These are phyloP conservation scores for Ulvella scutata DNA, from an alignment of 139 green algal genomes.

Conservation along the genomic window DNA sequence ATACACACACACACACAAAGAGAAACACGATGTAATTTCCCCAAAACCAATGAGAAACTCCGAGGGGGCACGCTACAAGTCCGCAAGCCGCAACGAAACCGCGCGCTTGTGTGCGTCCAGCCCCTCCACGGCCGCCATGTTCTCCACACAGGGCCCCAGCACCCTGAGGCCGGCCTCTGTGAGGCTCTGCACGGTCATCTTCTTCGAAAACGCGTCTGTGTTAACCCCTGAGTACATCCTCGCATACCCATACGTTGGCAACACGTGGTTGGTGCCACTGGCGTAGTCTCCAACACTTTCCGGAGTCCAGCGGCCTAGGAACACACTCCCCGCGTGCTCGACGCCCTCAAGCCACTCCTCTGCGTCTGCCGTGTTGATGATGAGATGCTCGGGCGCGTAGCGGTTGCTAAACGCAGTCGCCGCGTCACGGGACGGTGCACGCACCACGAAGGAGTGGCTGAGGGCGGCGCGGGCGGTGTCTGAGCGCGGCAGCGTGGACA, in stretches of 20 bases:
- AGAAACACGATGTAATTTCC: no score
- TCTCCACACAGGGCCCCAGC: constrained; percentile 78
- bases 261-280: constrained; percentile 91
- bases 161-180: constrained; percentile 51
- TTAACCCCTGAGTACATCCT: constrained; percentile 94
- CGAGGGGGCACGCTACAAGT: no score
- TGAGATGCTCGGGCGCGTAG: constrained; percentile 97
- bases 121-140: constrained; percentile 91
- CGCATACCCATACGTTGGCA: constrained; percentile 96
- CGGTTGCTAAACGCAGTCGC: constrained; percentile 61
- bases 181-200: constrained; percentile 92
- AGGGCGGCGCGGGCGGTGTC: constrained; percentile 75
- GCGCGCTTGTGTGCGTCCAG: constrained; percentile 83
- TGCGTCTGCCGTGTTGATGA: constrained; percentile 83
- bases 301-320: constrained; percentile 86
- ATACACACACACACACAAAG: no score
- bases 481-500: constrained; percentile 62
- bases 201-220: constrained; percentile 90
- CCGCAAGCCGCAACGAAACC: constrained; percentile 74
- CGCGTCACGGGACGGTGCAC: background rate
- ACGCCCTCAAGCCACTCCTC: constrained; percentile 71
- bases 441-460: constrained; percentile 64
- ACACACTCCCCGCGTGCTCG: constrained; percentile 83
- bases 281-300: constrained; percentile 97
- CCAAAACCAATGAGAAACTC: no score